phyloP scores from a whole-genome alignment of 495 filamentous ascomycete genomes.

The Ascodesmis nigricans region DNA sequence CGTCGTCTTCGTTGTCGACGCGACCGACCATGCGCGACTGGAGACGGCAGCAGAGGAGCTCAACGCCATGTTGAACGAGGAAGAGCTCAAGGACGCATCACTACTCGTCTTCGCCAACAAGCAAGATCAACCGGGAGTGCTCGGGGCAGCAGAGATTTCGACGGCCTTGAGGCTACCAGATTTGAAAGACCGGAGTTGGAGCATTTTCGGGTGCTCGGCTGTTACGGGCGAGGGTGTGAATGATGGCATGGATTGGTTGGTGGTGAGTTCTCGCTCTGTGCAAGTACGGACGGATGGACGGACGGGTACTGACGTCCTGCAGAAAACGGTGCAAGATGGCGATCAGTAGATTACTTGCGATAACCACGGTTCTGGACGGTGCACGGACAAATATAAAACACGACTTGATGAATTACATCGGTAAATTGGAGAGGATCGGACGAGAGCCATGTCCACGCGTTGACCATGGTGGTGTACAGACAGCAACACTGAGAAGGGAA shows the following conservation, averaged over 20 bases:
- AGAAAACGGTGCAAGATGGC: no score
- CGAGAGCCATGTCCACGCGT: no score
- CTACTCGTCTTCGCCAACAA: slow-evolving; percentile 96
- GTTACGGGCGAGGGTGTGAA: slow-evolving; percentile 78
- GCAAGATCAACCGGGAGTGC: slow-evolving; percentile 92
- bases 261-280: no score
- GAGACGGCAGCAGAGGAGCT: slow-evolving; percentile 83
- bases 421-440: no score
- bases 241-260: slow-evolving; percentile 98
- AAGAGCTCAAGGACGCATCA: slow-evolving; percentile 79
- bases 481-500: no score
- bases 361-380: no score
- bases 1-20: slow-evolving; percentile 95
- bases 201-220: slow-evolving; percentile 88
- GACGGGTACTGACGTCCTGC: no score
- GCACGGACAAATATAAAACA: no score
- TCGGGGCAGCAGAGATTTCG: slow-evolving; percentile 88
- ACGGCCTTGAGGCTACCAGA: slow-evolving; percentile 78
- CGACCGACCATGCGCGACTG: slow-evolving; percentile 85
- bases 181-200: slow-evolving; percentile 92
- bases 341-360: no score
- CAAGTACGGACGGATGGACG: no score
- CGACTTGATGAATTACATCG: no score
- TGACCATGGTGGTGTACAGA: no score
- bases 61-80: slow-evolving; percentile 86